These are phyloP conservation scores for Pleurostoma richardsiae DNA, from an alignment of 2,329 filamentous ascomycete species.

Conservation along the genomic window DNA sequence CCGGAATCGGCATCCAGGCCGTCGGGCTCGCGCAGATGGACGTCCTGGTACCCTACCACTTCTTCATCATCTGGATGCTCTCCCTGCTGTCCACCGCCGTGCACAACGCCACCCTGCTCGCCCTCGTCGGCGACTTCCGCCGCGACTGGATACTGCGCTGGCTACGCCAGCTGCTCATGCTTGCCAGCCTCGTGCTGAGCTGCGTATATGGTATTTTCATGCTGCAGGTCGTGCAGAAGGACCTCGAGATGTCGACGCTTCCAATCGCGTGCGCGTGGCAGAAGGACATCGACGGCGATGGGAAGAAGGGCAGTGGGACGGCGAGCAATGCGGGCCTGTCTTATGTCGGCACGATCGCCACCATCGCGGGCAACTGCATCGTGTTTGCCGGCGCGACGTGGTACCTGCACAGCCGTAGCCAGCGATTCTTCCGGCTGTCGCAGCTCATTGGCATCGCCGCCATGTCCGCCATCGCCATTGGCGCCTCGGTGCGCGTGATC, in stretches of 20 bases:
- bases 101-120: constrained; percentile 60
- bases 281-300: constrained; percentile 15
- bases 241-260: constrained; percentile 37
- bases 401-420: constrained; percentile 55
- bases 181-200: constrained; percentile 56
- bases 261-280: constrained; percentile 60
- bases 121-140: constrained; percentile 60
- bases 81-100: constrained; percentile 60
- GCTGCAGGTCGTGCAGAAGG: constrained; percentile 46
- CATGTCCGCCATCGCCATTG: constrained; percentile 53
- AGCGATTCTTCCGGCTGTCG: constrained; percentile 48
- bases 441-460: constrained; percentile 48
- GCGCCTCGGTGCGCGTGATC: constrained; percentile 52
- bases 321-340: constrained; percentile 38
- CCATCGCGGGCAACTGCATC: constrained; percentile 53
- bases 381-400: constrained; percentile 57
- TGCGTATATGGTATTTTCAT: constrained; percentile 52
- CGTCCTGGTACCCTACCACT: constrained; percentile 60
- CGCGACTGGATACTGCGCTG: constrained; percentile 63
- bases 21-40: constrained; percentile 56
- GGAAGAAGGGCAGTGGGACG: constrained; percentile 19
- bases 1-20: constrained; percentile 63
- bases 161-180: constrained; percentile 62
- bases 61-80: constrained; percentile 67
- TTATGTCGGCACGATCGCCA: constrained; percentile 54